A percentile compares a stretch with the other conserved stretches of the same genome.
phyloP scores from a whole-genome alignment of 257 asterid species.

The Craterostigma plantagineum region DNA sequence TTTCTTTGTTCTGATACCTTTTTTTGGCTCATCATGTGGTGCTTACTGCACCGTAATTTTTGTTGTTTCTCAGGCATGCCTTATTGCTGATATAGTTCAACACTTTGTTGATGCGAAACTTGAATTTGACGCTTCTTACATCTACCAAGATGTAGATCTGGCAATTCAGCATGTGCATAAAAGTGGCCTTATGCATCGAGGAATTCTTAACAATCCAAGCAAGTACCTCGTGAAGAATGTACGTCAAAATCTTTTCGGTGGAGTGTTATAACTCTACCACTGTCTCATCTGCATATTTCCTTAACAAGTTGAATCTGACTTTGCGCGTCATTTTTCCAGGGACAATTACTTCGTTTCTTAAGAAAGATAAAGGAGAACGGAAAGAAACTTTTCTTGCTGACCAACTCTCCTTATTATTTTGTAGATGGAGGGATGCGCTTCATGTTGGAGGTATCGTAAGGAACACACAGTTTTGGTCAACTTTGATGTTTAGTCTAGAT shows the following conservation, averaged over 20 bases:
- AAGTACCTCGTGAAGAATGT: slow-evolving; percentile 84
- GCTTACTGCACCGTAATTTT: neutral
- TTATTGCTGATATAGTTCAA: slow-evolving; percentile 89
- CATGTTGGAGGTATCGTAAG: slow-evolving; percentile 58
- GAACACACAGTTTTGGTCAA: too few species aligned
- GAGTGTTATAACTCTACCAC: slow-evolving; percentile 1
- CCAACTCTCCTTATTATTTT: slow-evolving; percentile 84
- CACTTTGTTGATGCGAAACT: slow-evolving; percentile 90
- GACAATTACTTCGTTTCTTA: slow-evolving; percentile 50
- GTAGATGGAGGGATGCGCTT: slow-evolving; percentile 96
- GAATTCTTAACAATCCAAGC: slow-evolving; percentile 69
- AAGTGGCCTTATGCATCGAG: slow-evolving; percentile 78
- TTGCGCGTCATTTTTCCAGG: slow-evolving; percentile 23
- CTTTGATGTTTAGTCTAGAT: too few species aligned
- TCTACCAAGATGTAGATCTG: slow-evolving; percentile 76
- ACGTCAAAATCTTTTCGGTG: slow-evolving; percentile 13
- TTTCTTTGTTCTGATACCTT: neutral
- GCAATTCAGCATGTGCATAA: slow-evolving; percentile 87
- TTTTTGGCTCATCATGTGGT: neutral
- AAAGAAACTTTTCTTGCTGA: slow-evolving; percentile 82
- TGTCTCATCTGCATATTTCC: too few species aligned
- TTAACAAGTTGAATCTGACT: slow-evolving; percentile 4
- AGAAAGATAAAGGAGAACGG: slow-evolving; percentile 78
- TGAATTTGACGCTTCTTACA: slow-evolving; percentile 83
- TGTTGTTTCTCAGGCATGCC: slow-evolving; percentile 62